Evolutionary conservation across 1,284 basidiomycete species (phyloP), one percentile per base, ranked within the genome.

Genomic region (Cutaneotrichosporon dermatis): DNA sequence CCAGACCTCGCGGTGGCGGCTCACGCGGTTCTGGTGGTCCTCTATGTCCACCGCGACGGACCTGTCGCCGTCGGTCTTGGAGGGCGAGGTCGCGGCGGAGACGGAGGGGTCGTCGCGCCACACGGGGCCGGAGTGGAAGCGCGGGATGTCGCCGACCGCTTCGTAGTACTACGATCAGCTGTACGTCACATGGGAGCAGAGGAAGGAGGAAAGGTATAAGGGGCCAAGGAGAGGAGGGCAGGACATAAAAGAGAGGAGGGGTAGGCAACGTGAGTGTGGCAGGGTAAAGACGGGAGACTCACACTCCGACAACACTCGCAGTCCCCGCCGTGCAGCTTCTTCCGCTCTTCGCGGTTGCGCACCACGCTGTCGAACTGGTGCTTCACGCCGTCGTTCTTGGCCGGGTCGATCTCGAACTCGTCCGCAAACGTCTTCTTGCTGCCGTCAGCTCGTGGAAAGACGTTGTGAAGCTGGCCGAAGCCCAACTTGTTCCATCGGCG

Each of bases 261-360:
- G 25, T 25, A 25, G 25, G 25, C 25, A 25, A 25, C 25, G 25
- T 25, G 25, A 25, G 25, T 25, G 25, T 25, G 25, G 25, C 25
- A 25, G 25, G 25, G 25, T 25, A 25, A 25, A 25, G 25, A 25
- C 25, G 25, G 25, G 25, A 25, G 25, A 25, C 85, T 65, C 69
- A 91, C 92, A 53, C 87, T 88, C 46, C 81, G 83, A 74, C 92
- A 96, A 62, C 86, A 88, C 68, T 90, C 88, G 74, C 92, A 96
- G 65, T 91, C 90, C 1, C 81, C 85, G 5, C 83, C 92, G 52
- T 88, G 82, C 82, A 95, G 82, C 60, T 80, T 79, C 66, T 82
- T 82, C 46, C 92, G 80, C 49, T 84, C 83, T 12, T 84, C 82
- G 69, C 83, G 88, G 53, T 80, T 81, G 39, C 92, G 81, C 36